Base-by-base conservation (phyloP, 2,329 filamentous ascomycete species). In the Pestalotiopsis sp. region DNA sequence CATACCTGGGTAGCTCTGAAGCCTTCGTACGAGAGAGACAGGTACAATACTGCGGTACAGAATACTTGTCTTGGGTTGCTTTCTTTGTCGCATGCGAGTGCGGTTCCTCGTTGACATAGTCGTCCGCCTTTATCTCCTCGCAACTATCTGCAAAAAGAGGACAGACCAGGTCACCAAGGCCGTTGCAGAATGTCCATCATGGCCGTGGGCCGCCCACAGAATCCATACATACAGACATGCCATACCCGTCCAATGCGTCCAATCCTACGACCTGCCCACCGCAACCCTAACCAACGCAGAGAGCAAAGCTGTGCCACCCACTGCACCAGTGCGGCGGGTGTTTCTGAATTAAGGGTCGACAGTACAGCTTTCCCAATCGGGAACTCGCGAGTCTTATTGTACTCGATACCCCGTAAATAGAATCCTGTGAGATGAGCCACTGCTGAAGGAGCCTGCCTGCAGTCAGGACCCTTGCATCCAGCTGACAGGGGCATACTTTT, bases 401-500 rank as follows among this genome's bases (percentile, higher is more conserved):
- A 69, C 56, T 63, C 64, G 60, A 23, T 68, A 68, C 67, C 66
- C 68, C 61, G 60, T 64, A 69, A 67, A 69, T 68, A 68, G 69
- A 61, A 61, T 38, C 36, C 60, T 52, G 45, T 27, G 49, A 69
- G 45, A 64, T 65, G 65, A 64, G 65, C 66, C 60, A 64, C 64
- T 58, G 27, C 52, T 49, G 57, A 67, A 60, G 64, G 45, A 67
- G 65, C 45, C 45, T 68, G 41, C 62, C 67, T 66, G 57, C 56
- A 66, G 49, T 58, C 45, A 17, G 20, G 14, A 65, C 67, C 66
- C 70, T 65, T 70, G 41, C 63, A 68, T 71, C 68, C 74, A 74
- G 74, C 74, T 75, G 73, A 74, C 75, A 58, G 58, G 68, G 64
- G 39, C 52, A 20, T 25, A 20, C 23, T 17, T 20, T 52, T 52